Evolutionary conservation across 306 rosid species (phyloP).

Genomic region (Quillaja saponaria): DNA sequence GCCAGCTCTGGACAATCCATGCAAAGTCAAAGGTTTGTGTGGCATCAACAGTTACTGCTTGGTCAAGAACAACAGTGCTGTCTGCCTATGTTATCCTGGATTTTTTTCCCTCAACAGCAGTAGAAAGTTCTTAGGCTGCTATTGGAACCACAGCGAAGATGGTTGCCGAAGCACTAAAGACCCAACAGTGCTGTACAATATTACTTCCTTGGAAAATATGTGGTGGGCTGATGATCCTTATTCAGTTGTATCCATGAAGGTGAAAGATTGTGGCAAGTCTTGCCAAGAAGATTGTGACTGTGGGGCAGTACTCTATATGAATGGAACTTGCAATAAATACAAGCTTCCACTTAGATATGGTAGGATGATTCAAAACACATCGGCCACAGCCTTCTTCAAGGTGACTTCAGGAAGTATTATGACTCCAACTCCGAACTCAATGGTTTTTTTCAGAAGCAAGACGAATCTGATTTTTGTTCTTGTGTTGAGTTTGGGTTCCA

Average conservation of each 20-base stretch:
- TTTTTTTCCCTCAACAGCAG: slow-evolving; percentile 7
- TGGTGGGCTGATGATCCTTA: slow-evolving; percentile 20
- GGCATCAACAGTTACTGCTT: slow-evolving; percentile 45
- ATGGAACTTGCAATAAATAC: slow-evolving; percentile 3
- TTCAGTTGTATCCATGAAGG: not conserved
- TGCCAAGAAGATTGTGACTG: slow-evolving; percentile 38
- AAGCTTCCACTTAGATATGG: slow-evolving; percentile 35
- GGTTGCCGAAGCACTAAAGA: slow-evolving; percentile 23
- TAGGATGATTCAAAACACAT: not conserved
- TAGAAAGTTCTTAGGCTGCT: slow-evolving; percentile 18
- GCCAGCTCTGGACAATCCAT: slow-evolving; percentile 14
- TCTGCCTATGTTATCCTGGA: slow-evolving; percentile 38
- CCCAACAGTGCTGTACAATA: not conserved
- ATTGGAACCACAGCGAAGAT: not conserved
- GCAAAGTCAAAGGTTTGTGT: slow-evolving; percentile 35
- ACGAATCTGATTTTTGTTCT: slow-evolving; percentile 15
- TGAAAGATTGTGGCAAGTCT: slow-evolving; percentile 30
- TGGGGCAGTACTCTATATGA: slow-evolving; percentile 10
- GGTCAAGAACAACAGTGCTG: not conserved
- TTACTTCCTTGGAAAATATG: not conserved
- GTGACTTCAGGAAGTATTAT: not conserved
- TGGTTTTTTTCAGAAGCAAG: slow-evolving; percentile 23
- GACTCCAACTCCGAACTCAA: not conserved
- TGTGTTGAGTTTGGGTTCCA: slow-evolving; percentile 23
- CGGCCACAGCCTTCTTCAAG: slow-evolving; percentile 25